Conservation (phyloP, 1,284 basidiomycete genomes). For the Cutaneotrichosporon sp. region DNA sequence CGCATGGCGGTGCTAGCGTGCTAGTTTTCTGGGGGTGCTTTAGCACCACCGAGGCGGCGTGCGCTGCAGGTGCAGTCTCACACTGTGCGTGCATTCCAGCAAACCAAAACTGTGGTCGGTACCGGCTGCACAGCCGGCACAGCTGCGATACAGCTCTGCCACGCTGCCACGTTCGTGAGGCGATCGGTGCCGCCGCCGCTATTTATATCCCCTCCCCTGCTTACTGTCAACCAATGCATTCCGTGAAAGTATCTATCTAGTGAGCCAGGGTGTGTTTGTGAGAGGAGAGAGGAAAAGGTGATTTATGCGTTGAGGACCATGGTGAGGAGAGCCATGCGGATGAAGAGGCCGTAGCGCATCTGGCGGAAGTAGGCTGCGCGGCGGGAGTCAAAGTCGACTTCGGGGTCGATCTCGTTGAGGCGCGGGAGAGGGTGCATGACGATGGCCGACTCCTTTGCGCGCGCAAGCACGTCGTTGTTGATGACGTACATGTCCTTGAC, state of each 20-base stretch:
- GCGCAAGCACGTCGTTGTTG: conserved; percentile 84
- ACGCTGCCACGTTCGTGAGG: too few species aligned
- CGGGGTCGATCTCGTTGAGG: conserved; percentile 94
- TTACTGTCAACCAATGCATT: not conserved
- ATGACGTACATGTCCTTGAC: conserved; percentile 92
- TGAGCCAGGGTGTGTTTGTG: too few species aligned
- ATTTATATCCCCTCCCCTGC: not conserved
- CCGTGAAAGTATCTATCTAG: not conserved
- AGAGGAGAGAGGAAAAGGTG: not conserved
- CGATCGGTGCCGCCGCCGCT: too few species aligned
- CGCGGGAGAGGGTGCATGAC: conserved; percentile 97
- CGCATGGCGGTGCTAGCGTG: too few species aligned
- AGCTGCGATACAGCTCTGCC: too few species aligned
- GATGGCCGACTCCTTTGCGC: conserved; percentile 93
- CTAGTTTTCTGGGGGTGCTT: too few species aligned
- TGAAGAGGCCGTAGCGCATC: conserved; percentile 95
- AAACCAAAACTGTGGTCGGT: too few species aligned
- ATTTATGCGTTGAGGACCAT: conserved; percentile 56
- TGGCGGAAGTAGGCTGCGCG: conserved; percentile 97
- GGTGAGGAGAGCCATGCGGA: conserved; percentile 70
- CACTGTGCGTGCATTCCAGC: too few species aligned
- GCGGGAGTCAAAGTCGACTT: conserved; percentile 93
- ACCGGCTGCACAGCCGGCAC: too few species aligned
- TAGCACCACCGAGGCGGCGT: too few species aligned
- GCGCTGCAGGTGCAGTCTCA: too few species aligned